Base-by-base conservation (phyloP, 2,329 filamentous ascomycete species). In the Ascochyta viciae-villosae region DNA sequence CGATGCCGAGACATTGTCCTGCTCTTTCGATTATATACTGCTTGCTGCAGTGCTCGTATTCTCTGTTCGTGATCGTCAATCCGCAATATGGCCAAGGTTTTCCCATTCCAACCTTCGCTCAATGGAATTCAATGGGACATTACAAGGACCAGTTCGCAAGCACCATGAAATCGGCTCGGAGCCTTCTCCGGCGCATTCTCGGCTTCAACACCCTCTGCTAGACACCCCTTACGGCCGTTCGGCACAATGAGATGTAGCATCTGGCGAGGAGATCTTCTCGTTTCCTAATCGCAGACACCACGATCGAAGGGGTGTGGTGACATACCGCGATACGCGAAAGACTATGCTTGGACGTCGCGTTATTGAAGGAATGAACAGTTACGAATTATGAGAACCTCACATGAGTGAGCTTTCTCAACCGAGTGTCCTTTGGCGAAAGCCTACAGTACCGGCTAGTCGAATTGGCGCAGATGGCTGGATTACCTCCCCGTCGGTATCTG, bases 21-120 rank as follows among this genome's bases (percentile, higher is more conserved):
- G 35, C 23, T 55, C 52, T 50, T 55, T 50, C 45, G 24, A 46
- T 40, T 55, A 55, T 55, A 55, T 55, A 55, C 34, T 16, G 12
- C 26, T 6, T n/a, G 31, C 34, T 31, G 23, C 22, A 34, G 37
- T 13, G 23, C 29, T 44, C 24, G 35, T 15, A 37, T 29, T 12
- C 41, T 37, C 24, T 29, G 26, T 29, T 34, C 27, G 13, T 22
- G 29, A 50, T 38, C 46, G 39, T 41, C 35, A 41, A 55, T 55
- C n/a, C 35, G n/a, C n/a, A 23, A 34, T 35, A 29, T 33, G 35
- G 29, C 5, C 34, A 41, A 31, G 33, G 23, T 33, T 33, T 35
- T 27, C 46, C 46, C 52, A 55, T 55, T 55, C 52, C 52, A 45
- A 22, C n/a, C 19, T 27, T 23, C 6, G 19, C 27, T 39, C 26